Base-by-base conservation (phyloP, 495 filamentous ascomycete genomes). In the Talaromyces trachyspermus region DNA sequence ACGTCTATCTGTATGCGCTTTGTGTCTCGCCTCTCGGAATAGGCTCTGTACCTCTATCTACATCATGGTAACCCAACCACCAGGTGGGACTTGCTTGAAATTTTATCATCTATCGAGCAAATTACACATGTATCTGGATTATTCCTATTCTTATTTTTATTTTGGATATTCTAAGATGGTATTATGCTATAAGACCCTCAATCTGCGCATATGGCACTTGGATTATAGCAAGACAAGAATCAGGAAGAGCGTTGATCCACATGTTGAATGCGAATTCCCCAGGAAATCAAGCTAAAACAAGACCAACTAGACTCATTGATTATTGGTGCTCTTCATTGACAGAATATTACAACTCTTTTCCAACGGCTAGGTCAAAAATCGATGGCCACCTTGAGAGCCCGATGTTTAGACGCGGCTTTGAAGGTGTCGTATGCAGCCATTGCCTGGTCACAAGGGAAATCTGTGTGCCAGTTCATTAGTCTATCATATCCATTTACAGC, bases 301-400 rank as follows among this genome's bases (percentile, higher is more conserved):
- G 27, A 30, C 6, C 27, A 30, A 30, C 27, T 11, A 30, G 6
- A 30, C 27, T 30, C 27, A 11, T 30, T 32, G 29, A 9, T 30
- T n/a, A 11, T 30, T 32, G 29, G 29, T 12, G 10, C 29, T 32
- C 4, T 32, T 32, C 10, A 32, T 32, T 32, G 29, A 32, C 29
- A 32, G 29, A 32, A 32, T 32, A 32, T n/a, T 32, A 32, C 8
- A 32, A 4, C 5, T 6, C 29, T 32, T n/a, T 32, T 32, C 11
- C 6, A 32, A 12, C 11, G 29, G 7, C 4, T 32, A 4, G 29
- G 29, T 32, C 29, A 32, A 54, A 59, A 50, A 25, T 54, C 54
- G 26, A 59, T 61, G 27, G 59, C 54, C 15, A 57, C 56, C 49
- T 59, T 55, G 5, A 61, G 48, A 20, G 54, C 47, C 29, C 49